Evolutionary conservation across 1,139 yeast genomes (phyloP).

Genomic region (Saccharomyces hybrid): DNA sequence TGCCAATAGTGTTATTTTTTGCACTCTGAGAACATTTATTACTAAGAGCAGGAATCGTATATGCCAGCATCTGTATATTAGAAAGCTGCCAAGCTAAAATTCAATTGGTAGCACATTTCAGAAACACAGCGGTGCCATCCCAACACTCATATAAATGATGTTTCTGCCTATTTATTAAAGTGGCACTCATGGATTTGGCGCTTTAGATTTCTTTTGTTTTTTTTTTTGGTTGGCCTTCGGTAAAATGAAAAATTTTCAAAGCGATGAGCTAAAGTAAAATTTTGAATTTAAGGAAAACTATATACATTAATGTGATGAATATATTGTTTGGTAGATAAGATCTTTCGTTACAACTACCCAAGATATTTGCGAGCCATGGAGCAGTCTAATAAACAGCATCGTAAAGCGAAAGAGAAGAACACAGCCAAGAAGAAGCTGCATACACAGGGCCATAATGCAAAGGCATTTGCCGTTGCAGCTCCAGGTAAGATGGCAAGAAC

Average conservation of each 20-base stretch:
- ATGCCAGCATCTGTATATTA: too few relatives aligned
- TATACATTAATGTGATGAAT: background rate
- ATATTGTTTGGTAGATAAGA: background rate
- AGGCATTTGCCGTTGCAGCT: constrained; percentile 90
- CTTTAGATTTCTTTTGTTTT: too few relatives aligned
- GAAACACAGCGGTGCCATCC: too few relatives aligned
- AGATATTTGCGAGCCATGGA: constrained; percentile 25
- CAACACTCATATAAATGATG: too few relatives aligned
- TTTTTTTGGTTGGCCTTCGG: background rate
- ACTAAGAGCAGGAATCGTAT: too few relatives aligned
- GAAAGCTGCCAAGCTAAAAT: too few relatives aligned
- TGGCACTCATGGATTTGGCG: too few relatives aligned
- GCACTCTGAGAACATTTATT: too few relatives aligned
- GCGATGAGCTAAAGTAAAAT: background rate
- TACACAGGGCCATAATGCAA: constrained; percentile 84
- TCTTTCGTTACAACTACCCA: background rate
- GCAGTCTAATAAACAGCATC: constrained; percentile 54
- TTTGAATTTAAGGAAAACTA: background rate
- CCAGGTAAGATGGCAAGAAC: constrained; percentile 81
- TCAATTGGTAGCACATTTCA: too few relatives aligned
- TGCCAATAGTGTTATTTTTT: too few relatives aligned
- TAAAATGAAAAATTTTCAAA: background rate
- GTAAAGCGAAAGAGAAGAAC: constrained; percentile 48
- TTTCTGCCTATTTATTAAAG: too few relatives aligned
- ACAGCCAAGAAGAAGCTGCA: constrained; percentile 83